Evolutionary conservation across 1,284 basidiomycete species (phyloP).

Genomic region (Cutaneotrichosporon arboriforme): DNA sequence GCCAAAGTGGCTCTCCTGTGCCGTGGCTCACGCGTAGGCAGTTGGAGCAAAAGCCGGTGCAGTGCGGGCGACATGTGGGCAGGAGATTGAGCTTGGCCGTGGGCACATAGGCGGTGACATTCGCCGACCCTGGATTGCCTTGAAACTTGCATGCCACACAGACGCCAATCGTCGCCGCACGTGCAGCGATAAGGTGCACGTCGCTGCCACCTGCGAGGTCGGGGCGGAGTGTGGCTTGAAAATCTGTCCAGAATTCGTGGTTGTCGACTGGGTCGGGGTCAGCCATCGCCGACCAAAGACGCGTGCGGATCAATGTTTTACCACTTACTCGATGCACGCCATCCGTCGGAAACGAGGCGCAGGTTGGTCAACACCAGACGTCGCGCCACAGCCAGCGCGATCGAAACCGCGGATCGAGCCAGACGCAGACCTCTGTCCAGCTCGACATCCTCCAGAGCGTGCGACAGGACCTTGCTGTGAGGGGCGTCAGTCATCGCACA

Average conservation of each 20-base stretch:
- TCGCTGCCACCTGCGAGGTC: not conserved
- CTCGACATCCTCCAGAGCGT: not conserved
- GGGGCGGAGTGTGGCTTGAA: slow-evolving; percentile 6
- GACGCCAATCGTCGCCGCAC: not conserved
- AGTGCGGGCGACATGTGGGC: slow-evolving; percentile 23
- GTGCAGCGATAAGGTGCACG: slow-evolving; percentile 3
- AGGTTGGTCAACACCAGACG: slow-evolving; percentile 15
- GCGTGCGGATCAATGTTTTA: not conserved
- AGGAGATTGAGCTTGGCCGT: slow-evolving; percentile 16
- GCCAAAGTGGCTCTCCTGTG: not conserved
- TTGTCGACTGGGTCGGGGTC: slow-evolving; percentile 22
- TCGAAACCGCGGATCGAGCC: not conserved
- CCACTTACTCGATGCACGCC: slow-evolving; percentile 24
- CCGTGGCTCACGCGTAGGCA: slow-evolving; percentile 15
- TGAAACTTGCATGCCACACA: slow-evolving; percentile 12
- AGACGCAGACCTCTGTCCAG: not conserved
- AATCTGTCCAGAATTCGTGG: slow-evolving; percentile 28
- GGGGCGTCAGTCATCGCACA: not conserved
- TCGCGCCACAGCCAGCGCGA: slow-evolving; percentile 12
- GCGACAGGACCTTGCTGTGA: slow-evolving; percentile 2
- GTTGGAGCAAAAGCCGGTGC: slow-evolving; percentile 16
- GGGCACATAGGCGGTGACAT: not conserved
- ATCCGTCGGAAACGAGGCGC: slow-evolving; percentile 22
- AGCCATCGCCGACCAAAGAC: not conserved
- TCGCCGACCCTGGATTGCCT: not conserved